A percentile compares a stretch with the other conserved stretches of the same genome.
These are phyloP conservation scores for Nicotiana undulata DNA, from an alignment of 257 asterid genomes.

Conservation along the genomic window DNA sequence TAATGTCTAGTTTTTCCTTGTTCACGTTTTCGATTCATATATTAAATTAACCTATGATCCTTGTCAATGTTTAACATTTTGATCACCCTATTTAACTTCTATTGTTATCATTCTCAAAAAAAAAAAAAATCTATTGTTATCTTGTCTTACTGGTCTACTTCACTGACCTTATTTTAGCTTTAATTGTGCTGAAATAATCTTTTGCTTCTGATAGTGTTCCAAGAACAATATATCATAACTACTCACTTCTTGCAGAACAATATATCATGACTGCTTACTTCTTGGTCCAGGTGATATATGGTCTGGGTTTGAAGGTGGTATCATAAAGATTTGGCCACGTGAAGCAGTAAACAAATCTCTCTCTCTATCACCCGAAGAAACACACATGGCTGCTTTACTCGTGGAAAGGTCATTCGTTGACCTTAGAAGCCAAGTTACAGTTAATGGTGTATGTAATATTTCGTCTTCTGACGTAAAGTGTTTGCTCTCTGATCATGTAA, in stretches of 20 bases:
- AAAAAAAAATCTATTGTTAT: neutral
- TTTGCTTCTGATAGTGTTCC: neutral
- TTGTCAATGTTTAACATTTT: neutral
- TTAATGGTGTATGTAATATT: conserved; percentile 74
- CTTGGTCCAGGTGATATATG: conserved; percentile 73
- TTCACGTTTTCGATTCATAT: neutral
- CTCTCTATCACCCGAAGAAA: conserved; percentile 69
- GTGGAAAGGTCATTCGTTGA: conserved; percentile 73
- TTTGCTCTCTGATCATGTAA: conserved; percentile 51
- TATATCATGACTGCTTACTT: neutral
- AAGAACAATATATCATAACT: neutral
- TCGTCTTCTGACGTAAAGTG: conserved; percentile 82
- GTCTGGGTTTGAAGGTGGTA: conserved; percentile 87
- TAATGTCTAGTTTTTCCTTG: conserved; percentile 19
- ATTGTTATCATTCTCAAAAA: neutral
- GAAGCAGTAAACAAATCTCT: conserved; percentile 79
- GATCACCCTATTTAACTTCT: neutral
- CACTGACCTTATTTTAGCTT: neutral
- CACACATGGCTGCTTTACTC: conserved; percentile 75
- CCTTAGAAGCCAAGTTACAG: conserved; percentile 79
- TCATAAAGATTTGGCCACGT: conserved; percentile 82
- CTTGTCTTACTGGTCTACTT: neutral
- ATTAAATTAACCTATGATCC: neutral
- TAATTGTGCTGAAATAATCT: neutral
- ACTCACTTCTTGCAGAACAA: neutral